Conservation (phyloP, 139 green algal species). For the Ulvella scutata region DNA sequence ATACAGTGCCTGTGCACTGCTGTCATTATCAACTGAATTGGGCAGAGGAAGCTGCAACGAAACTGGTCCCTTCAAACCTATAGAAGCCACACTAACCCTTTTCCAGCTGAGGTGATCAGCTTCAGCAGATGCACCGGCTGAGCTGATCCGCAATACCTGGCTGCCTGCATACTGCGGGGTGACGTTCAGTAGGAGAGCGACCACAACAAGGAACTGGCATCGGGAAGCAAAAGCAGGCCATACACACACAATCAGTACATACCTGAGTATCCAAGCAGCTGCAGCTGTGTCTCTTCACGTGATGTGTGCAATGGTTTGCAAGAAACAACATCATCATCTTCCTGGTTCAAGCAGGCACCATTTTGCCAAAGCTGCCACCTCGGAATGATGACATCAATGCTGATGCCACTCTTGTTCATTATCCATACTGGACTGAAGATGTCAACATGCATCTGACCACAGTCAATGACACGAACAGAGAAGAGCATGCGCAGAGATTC, state of each 20-base stretch:
- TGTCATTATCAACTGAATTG: neutral
- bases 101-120: neutral
- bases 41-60: neutral
- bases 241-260: too few relatives aligned
- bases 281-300: neutral
- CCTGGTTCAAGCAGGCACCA: neutral
- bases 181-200: too few relatives aligned
- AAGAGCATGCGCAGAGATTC: neutral
- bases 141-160: too few relatives aligned
- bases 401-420: neutral
- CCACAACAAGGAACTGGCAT: too few relatives aligned
- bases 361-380: too few relatives aligned
- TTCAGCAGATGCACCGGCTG: too few relatives aligned
- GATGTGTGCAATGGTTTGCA: neutral
- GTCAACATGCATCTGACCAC: neutral
- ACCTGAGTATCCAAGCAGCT: neutral
- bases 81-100: neutral
- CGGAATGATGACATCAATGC: neutral
- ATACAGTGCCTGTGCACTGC: too few relatives aligned
- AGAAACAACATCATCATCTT: neutral
- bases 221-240: too few relatives aligned
- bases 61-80: neutral
- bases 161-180: too few relatives aligned
- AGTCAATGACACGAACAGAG: neutral
- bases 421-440: neutral